These are phyloP conservation scores for Cordyceps cateniannulata DNA, from an alignment of 2,329 filamentous ascomycete species.

Conservation along the genomic window DNA sequence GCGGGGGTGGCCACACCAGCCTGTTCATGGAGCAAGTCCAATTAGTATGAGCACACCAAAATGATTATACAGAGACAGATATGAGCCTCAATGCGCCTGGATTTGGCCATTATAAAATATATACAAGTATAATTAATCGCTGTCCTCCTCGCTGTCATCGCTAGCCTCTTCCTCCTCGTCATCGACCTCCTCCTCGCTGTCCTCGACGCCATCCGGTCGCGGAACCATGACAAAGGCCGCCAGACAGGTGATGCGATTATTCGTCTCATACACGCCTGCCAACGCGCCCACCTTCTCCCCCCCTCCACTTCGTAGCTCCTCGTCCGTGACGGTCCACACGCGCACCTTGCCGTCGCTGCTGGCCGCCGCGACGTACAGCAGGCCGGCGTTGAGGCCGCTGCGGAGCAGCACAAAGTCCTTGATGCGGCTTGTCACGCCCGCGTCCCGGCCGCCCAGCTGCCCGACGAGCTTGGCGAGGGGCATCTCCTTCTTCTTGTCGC, in stretches of 20 bases:
- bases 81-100: background rate
- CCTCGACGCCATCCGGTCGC: slow-evolving; percentile 53
- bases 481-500: slow-evolving; percentile 33
- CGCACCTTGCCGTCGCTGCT: slow-evolving; percentile 84
- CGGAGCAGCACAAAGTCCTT: slow-evolving; percentile 77
- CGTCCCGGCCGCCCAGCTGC: slow-evolving; percentile 69
- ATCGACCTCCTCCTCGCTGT: slow-evolving; percentile 45
- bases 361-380: slow-evolving; percentile 59
- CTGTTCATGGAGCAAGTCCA: too few relatives aligned
- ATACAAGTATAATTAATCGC: slow-evolving; percentile 14
- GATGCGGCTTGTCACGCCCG: slow-evolving; percentile 63
- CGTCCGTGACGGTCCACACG: slow-evolving; percentile 58
- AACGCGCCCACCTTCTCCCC: slow-evolving; percentile 50
- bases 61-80: too few relatives aligned
- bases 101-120: background rate
- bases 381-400: slow-evolving; percentile 29
- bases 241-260: slow-evolving; percentile 84
- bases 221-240: slow-evolving; percentile 80
- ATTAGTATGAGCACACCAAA: too few relatives aligned
- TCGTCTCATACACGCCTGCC: slow-evolving; percentile 74
- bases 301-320: slow-evolving; percentile 31
- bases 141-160: slow-evolving; percentile 28
- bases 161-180: slow-evolving; percentile 31
- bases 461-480: slow-evolving; percentile 61
- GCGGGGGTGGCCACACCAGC: too few relatives aligned